Base-by-base conservation (phyloP, 2,329 filamentous ascomycete genomes). In the Ophiostoma perfectum region DNA sequence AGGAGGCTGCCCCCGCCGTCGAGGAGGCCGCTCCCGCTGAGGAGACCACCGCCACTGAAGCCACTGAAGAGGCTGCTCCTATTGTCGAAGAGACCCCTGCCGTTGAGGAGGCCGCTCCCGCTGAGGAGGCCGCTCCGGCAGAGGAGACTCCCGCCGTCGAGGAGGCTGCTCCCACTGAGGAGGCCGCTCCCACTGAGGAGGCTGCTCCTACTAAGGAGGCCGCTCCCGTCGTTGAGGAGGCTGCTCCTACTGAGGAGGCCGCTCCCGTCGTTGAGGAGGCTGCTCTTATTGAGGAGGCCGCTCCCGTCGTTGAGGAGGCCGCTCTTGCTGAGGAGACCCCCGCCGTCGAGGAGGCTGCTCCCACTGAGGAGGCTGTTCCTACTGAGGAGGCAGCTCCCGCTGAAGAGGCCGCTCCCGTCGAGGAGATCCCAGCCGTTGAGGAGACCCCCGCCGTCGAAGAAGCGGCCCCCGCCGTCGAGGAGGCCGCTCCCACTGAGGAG, bases 341-440 rank as follows among this genome's bases (percentile, higher is more conserved):
- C n/a, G n/a, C n/a, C n/a, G 47, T 38, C 5, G 42, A 39, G 6
- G 62, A 27, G 41, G 60, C 41, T n/a, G 41, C 55, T 12, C 5
- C 62, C 8, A 41, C 38, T 8, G 52, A 38, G 18, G 52, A 58
- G 49, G 16, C 49, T 4, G 14, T n/a, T 8, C 16, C 49, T 8
- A n/a, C 6, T 6, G 49, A 52, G 52, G 52, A 55, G 18, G 18
- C n/a, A 1, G 4, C 18, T 12, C 16, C 36, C 16, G n/a, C 16
- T 9, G 3, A 12, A 6, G 66, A 12, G 11, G 67, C 69, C 6
- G 16, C 41, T 41, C 6, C 41, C 11, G 36, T 6, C 14, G 66
- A 68, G 27, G 39, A 44, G 55, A 12, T n/a, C n/a, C 11, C 14
- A 3, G 71, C 70, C 45, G 36, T 49, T 36, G 45, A 9, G 18